Evolutionary conservation across 2,329 filamentous ascomycete genomes (phyloP).

Genomic region (Huntiella bhutanensis): DNA sequence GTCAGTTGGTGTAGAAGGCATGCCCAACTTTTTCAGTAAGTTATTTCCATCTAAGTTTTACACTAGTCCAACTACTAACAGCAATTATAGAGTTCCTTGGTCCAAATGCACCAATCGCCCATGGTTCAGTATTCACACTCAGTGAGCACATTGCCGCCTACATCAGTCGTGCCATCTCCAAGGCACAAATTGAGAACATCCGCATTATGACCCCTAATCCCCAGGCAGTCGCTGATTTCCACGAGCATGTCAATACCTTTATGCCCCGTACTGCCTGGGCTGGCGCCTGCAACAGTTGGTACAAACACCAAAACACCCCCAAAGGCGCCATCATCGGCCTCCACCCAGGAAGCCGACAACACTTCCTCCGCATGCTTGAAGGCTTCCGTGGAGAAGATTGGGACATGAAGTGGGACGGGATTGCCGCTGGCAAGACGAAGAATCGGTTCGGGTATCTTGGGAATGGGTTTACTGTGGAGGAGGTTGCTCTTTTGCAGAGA

Average conservation of each 20-base stretch:
- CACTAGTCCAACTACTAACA: neutral
- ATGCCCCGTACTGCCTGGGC: slow-evolving; percentile 36
- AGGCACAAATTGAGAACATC: slow-evolving; percentile 32
- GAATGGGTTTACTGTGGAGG: slow-evolving; percentile 31
- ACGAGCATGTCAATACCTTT: slow-evolving; percentile 27
- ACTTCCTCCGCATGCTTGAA: slow-evolving; percentile 35
- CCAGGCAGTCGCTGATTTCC: slow-evolving; percentile 30
- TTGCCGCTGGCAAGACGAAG: slow-evolving; percentile 11
- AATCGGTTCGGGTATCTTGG: slow-evolving; percentile 34
- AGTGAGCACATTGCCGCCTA: slow-evolving; percentile 33
- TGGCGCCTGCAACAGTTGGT: slow-evolving; percentile 30
- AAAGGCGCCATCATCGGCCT: slow-evolving; percentile 28
- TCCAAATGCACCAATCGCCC: slow-evolving; percentile 31
- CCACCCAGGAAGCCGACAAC: slow-evolving; percentile 30
- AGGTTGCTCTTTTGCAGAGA: slow-evolving; percentile 16
- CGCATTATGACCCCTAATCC: slow-evolving; percentile 26
- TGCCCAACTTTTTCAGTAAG: slow-evolving; percentile 38
- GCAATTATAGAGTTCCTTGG: slow-evolving; percentile 26
- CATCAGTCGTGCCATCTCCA: slow-evolving; percentile 28
- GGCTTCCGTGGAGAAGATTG: slow-evolving; percentile 32
- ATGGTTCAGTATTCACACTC: slow-evolving; percentile 32
- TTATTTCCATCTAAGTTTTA: neutral
- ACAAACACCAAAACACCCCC: slow-evolving; percentile 25
- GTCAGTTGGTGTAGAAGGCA: slow-evolving; percentile 30
- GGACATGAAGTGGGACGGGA: slow-evolving; percentile 27